Conservation (phyloP, 2,329 filamentous ascomycete genomes). For the Trichocomaceae sp. region DNA sequence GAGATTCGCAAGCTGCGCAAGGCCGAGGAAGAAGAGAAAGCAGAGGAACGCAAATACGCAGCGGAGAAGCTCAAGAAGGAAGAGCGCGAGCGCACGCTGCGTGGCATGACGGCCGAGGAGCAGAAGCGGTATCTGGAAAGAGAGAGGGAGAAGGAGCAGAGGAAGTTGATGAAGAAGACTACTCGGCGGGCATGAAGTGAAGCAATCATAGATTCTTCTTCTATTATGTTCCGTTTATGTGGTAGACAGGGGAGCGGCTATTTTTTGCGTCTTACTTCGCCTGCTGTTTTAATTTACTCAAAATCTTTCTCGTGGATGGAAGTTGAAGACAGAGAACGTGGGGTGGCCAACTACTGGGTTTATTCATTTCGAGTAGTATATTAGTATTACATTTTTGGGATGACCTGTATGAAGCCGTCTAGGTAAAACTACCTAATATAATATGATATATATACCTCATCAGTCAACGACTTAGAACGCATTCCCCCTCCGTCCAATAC, state of each 20-base stretch:
- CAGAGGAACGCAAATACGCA: constrained; percentile 51
- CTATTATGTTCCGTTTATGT: not conserved
- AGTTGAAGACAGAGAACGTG: not conserved
- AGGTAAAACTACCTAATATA: no score
- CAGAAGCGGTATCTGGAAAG: constrained; percentile 80
- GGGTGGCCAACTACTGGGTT: not conserved
- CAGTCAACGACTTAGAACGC: constrained; percentile 23
- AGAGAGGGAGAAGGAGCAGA: constrained; percentile 67
- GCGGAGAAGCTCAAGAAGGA: constrained; percentile 67
- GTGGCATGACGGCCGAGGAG: constrained; percentile 68
- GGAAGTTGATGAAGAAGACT: constrained; percentile 55
- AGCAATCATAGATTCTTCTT: not conserved
- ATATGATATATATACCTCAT: not conserved
- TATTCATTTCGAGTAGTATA: constrained; percentile 7
- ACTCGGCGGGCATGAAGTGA: constrained; percentile 9
- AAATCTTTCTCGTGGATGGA: not conserved
- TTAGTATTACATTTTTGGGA: constrained; percentile 1
- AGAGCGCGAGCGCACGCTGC: constrained; percentile 79
- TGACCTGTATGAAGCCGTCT: not conserved
- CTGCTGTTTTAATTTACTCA: not conserved
- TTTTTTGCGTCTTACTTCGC: not conserved
- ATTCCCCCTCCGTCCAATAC: constrained; percentile 22
- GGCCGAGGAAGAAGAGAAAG: constrained; percentile 64
- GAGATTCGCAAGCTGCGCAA: constrained; percentile 73
- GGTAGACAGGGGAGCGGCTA: not conserved